Percentiles rank a stretch among this genome's conserved stretches.
phyloP scores from a whole-genome alignment of 495 filamentous ascomycete genomes.

The Penicillium atrosanguineum region DNA sequence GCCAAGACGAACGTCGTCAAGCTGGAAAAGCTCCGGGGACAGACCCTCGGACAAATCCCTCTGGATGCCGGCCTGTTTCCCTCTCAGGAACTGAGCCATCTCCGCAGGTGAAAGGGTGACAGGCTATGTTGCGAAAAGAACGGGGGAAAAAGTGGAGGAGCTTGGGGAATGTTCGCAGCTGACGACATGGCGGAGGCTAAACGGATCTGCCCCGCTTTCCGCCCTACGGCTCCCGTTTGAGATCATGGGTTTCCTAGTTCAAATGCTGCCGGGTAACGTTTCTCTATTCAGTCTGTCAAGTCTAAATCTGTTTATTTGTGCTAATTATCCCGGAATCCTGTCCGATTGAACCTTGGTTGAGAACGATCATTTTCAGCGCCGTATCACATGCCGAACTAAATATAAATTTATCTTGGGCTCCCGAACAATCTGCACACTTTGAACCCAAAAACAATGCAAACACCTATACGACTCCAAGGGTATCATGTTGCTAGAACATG shows the following conservation, averaged over 20 bases:
- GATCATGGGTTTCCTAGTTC: background rate
- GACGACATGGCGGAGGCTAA: conserved; percentile 33
- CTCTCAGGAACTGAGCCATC: conserved; percentile 84
- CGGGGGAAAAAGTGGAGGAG: conserved; percentile 15
- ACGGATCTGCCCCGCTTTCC: conserved; percentile 29
- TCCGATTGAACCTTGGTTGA: background rate
- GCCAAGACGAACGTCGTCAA: conserved; percentile 68
- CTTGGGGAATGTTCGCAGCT: conserved; percentile 20
- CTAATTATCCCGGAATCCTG: background rate
- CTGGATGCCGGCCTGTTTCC: conserved; percentile 89
- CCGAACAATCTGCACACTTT: background rate
- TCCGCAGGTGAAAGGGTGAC: conserved; percentile 7
- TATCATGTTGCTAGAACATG: conserved; percentile 10
- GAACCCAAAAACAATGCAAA: background rate
- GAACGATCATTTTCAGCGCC: background rate
- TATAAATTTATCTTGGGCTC: conserved; percentile 3
- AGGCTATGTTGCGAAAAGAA: conserved; percentile 12
- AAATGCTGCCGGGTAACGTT: background rate
- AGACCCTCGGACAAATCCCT: conserved; percentile 84
- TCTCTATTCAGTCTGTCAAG: background rate
- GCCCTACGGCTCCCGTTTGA: conserved; percentile 8
- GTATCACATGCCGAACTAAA: conserved; percentile 18
- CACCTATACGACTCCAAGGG: background rate
- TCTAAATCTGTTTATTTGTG: background rate
- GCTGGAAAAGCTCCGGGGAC: conserved; percentile 67